phyloP scores from a whole-genome alignment of 2,329 filamentous ascomycete species.

The Arthrocladium fulminans region DNA sequence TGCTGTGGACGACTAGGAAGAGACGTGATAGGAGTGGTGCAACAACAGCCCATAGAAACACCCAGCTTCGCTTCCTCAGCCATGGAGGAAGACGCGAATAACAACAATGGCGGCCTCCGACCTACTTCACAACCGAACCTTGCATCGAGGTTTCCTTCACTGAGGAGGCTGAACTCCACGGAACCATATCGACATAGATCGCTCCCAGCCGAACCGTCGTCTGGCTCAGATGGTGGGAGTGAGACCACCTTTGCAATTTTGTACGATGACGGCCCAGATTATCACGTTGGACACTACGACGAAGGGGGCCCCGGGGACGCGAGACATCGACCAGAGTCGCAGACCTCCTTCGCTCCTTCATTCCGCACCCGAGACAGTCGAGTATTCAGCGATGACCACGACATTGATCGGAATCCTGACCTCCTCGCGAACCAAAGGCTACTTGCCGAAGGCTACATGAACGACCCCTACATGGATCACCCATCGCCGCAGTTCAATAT shows the following conservation, averaged over 20 bases:
- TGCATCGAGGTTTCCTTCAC: slow-evolving; percentile 23
- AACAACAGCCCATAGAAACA: slow-evolving; percentile 4
- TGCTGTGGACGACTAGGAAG: slow-evolving; percentile 5
- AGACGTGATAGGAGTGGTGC: slow-evolving; percentile 6
- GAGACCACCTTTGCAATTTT: slow-evolving; percentile 24
- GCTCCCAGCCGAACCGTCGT: slow-evolving; percentile 20
- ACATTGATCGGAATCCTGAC: slow-evolving; percentile 20
- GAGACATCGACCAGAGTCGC: slow-evolving; percentile 18
- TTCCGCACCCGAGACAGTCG: slow-evolving; percentile 22
- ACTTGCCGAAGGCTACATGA: slow-evolving; percentile 22
- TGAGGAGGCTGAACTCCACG: slow-evolving; percentile 20
- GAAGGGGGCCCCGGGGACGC: slow-evolving; percentile 18
- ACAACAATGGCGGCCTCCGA: slow-evolving; percentile 16
- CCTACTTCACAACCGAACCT: slow-evolving; percentile 20
- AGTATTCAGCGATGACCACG: slow-evolving; percentile 19
- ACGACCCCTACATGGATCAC: slow-evolving; percentile 20
- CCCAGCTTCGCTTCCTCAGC: slow-evolving; percentile 3
- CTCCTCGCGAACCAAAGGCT: slow-evolving; percentile 23
- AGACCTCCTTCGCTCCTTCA: slow-evolving; percentile 22
- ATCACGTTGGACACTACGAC: slow-evolving; percentile 23
- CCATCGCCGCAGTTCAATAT: slow-evolving; percentile 17
- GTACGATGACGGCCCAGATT: slow-evolving; percentile 24
- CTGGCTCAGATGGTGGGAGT: slow-evolving; percentile 22
- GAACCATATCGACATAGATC: slow-evolving; percentile 22
- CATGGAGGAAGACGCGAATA: slow-evolving; percentile 19